These are phyloP conservation scores for Sphaerostilbella broomeana DNA, from an alignment of 2,329 filamentous ascomycete genomes.

Conservation along the genomic window DNA sequence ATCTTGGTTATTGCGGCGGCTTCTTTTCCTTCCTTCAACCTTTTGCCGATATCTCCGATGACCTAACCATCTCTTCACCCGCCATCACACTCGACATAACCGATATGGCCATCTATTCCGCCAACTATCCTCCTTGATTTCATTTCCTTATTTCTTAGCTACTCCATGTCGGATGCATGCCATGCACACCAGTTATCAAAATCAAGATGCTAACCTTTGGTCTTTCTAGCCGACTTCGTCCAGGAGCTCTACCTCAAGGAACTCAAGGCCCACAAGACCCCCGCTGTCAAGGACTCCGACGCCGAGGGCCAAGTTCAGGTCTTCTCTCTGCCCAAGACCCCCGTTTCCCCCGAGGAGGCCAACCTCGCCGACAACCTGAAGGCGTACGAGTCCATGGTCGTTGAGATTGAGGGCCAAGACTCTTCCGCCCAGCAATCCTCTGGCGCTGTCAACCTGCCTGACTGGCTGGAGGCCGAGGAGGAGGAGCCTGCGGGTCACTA, in stretches of 20 bases:
- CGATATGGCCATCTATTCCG: neutral
- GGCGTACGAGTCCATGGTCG: constrained; percentile 88
- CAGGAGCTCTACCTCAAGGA: constrained; percentile 97
- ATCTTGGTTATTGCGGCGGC: neutral
- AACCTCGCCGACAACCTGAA: constrained; percentile 87
- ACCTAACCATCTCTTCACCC: neutral
- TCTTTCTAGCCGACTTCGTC: constrained; percentile 75
- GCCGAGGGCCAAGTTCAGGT: constrained; percentile 85
- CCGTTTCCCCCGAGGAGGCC: constrained; percentile 85
- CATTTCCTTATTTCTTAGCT: neutral
- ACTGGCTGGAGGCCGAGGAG: constrained; percentile 82
- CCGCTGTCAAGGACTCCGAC: constrained; percentile 76
- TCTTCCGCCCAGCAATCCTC: constrained; percentile 51
- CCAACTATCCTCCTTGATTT: neutral
- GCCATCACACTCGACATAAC: neutral
- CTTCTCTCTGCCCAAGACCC: constrained; percentile 73
- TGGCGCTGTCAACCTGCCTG: constrained; percentile 50
- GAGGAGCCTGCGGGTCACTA: constrained; percentile 48
- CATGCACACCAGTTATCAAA: too few species aligned
- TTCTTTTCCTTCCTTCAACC: neutral
- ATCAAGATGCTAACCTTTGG: too few species aligned
- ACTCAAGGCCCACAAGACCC: constrained; percentile 89
- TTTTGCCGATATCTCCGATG: constrained; percentile 9
- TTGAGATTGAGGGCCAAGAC: constrained; percentile 88
- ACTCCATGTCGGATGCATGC: too few species aligned